Evolutionary conservation across 169 alveolate genomes (phyloP).

Genomic region (Cardiosporidium cionae): DNA sequence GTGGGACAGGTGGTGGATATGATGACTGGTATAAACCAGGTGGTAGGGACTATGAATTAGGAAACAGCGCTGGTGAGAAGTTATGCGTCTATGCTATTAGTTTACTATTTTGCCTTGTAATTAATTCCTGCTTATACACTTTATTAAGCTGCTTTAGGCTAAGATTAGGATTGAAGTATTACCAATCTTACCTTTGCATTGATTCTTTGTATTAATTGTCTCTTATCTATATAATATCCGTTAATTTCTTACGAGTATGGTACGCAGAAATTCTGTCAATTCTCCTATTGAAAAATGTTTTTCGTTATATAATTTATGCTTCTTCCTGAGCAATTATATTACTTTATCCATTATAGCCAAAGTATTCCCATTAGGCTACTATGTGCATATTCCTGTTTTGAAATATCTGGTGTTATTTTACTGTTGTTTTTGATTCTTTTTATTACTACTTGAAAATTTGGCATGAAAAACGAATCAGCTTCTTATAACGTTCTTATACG

Average conservation of each 20-base stretch:
- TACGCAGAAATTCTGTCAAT: background rate
- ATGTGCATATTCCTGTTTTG: background rate
- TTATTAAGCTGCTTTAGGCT: too few relatives aligned
- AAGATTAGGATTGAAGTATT: background rate
- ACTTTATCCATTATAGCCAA: background rate
- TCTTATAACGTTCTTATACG: background rate
- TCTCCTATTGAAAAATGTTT: too few relatives aligned
- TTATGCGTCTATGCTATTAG: background rate
- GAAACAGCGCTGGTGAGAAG: background rate
- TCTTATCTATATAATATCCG: background rate
- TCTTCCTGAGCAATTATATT: background rate
- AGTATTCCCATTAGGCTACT: background rate
- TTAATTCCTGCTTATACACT: too few relatives aligned
- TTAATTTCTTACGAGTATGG: background rate
- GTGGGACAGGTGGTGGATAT: background rate
- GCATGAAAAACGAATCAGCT: background rate
- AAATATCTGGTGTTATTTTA: background rate
- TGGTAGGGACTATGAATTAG: too few relatives aligned
- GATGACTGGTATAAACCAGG: too few relatives aligned
- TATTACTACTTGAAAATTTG: background rate
- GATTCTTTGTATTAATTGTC: background rate
- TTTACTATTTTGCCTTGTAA: too few relatives aligned
- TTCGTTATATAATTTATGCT: too few relatives aligned
- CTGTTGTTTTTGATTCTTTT: background rate
- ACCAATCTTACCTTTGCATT: background rate